These are phyloP conservation scores for Hevea brasiliensis DNA, from an alignment of 345 rosid species.

Conservation along the genomic window DNA sequence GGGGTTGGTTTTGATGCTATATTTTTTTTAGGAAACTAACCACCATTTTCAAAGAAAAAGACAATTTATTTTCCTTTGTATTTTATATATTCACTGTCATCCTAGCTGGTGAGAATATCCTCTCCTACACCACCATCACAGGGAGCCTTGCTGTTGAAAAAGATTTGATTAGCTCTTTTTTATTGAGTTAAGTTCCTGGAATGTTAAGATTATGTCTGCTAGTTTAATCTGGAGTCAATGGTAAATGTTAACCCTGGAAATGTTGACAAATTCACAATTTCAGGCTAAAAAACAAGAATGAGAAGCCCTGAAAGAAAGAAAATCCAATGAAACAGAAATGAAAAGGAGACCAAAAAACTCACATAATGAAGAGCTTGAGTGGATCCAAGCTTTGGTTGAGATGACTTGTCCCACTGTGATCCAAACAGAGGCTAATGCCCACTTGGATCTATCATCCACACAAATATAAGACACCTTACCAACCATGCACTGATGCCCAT, in stretches of 20 bases:
- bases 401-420: background rate
- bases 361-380: background rate
- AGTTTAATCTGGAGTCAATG: no score
- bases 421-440: background rate
- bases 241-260: no score
- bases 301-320: background rate
- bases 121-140: background rate
- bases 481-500: constrained; percentile 15
- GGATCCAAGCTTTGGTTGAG: background rate
- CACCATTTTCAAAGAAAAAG: constrained; percentile 13
- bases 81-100: constrained; percentile 8
- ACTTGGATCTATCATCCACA: background rate
- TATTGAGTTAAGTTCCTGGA: no score
- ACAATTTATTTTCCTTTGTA: constrained; percentile 9
- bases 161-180: background rate
- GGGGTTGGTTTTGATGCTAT: background rate
- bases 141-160: background rate
- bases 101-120: constrained; percentile 5
- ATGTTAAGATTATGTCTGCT: no score
- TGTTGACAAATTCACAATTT: no score
- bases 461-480: constrained; percentile 13
- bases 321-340: background rate
- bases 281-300: no score
- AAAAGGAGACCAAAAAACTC: background rate
- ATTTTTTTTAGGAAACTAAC: background rate